Evolutionary conservation across 2,329 filamentous ascomycete species (phyloP).

Genomic region (Colletotrichum lentis): DNA sequence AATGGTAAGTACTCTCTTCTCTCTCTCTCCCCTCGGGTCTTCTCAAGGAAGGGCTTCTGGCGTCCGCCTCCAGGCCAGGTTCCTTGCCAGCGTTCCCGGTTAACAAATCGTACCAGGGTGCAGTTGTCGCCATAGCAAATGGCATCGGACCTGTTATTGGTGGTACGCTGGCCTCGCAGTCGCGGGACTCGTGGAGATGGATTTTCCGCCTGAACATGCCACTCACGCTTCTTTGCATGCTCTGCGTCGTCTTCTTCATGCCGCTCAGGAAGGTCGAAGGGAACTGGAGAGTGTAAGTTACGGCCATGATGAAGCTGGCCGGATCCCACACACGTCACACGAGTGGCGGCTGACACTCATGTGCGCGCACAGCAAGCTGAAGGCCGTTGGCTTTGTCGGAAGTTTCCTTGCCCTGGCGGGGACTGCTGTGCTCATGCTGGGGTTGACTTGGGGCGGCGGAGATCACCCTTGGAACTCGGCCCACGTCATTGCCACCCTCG

Average conservation of each 20-base stretch:
- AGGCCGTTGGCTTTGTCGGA: slow-evolving; percentile 57
- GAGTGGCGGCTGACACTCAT: background rate
- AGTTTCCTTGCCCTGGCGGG: slow-evolving; percentile 50
- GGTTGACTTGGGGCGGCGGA: slow-evolving; percentile 67
- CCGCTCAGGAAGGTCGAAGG: slow-evolving; percentile 63
- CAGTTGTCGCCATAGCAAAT: slow-evolving; percentile 62
- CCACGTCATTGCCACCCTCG: slow-evolving; percentile 63
- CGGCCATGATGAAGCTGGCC: background rate
- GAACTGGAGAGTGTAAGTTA: slow-evolving; percentile 56
- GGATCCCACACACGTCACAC: background rate
- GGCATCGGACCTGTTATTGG: slow-evolving; percentile 64
- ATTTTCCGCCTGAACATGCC: slow-evolving; percentile 64
- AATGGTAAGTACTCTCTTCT: slow-evolving; percentile 46
- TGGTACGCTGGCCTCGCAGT: slow-evolving; percentile 57
- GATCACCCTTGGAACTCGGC: slow-evolving; percentile 64
- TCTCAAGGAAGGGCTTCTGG: no score
- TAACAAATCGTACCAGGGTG: slow-evolving; percentile 51
- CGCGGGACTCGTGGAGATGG: slow-evolving; percentile 59
- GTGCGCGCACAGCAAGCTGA: slow-evolving; percentile 51
- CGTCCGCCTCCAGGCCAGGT: background rate
- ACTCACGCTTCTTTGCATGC: slow-evolving; percentile 56
- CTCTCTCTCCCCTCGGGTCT: no score
- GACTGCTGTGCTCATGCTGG: slow-evolving; percentile 57
- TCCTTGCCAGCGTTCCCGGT: background rate
- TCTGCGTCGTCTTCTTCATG: slow-evolving; percentile 63